These are phyloP conservation scores for Solanum pinnatisectum DNA, from an alignment of 257 asterid genomes.

Conservation along the genomic window DNA sequence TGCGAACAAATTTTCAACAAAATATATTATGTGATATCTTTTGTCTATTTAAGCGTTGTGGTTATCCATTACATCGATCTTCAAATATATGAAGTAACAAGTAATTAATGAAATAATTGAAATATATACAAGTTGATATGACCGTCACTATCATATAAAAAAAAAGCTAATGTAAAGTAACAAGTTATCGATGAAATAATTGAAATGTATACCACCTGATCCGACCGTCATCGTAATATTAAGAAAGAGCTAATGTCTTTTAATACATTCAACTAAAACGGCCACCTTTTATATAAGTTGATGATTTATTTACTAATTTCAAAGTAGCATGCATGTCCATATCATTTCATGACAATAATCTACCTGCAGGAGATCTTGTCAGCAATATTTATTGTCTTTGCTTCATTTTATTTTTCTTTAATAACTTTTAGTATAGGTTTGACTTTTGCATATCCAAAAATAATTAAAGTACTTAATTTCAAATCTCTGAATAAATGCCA, in stretches of 20 bases:
- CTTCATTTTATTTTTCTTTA: neutral
- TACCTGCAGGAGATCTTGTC: neutral
- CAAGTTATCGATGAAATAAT: fast-evolving
- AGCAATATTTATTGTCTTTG: neutral
- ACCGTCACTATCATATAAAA: fast-evolving
- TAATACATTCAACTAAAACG: neutral
- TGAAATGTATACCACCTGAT: fast-evolving
- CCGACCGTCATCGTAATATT: neutral
- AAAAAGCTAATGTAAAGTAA: neutral
- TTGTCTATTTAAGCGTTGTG: neutral
- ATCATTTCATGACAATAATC: neutral
- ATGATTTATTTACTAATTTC: neutral
- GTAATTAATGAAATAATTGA: neutral
- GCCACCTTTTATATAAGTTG: neutral
- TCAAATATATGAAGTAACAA: neutral
- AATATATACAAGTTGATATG: fast-evolving
- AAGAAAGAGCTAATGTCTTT: neutral
- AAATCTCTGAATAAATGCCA: neutral
- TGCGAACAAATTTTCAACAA: neutral
- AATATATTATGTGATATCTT: neutral
- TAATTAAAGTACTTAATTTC: neutral
- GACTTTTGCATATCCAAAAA: neutral
- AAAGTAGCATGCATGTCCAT: neutral
- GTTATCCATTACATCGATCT: fast-evolving
- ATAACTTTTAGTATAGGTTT: neutral